Conservation (phyloP, 352 stramenopile genomes). For the Globisporangium paroecandrum region DNA sequence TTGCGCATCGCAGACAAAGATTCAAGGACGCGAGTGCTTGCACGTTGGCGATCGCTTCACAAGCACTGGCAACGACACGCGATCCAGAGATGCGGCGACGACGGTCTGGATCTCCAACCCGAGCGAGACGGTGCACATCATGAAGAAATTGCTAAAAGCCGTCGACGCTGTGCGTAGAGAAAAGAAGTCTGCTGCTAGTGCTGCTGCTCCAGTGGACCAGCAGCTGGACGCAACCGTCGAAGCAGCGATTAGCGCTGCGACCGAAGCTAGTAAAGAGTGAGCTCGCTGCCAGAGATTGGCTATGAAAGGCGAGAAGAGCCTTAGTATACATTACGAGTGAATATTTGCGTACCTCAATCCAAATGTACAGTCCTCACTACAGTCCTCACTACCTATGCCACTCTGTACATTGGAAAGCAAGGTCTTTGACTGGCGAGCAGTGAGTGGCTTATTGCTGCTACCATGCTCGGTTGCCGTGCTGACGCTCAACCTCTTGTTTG, state of each 20-base stretch:
- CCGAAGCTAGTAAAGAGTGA: constrained; percentile 22
- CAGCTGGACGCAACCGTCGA: constrained; percentile 52
- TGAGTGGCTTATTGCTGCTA: background rate
- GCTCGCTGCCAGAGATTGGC: background rate
- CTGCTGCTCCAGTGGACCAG: constrained; percentile 10
- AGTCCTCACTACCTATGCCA: background rate
- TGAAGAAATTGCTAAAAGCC: constrained; percentile 88
- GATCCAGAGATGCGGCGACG: constrained; percentile 87
- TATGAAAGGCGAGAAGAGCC: background rate
- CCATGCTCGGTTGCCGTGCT: background rate
- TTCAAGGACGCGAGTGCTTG: constrained; percentile 86
- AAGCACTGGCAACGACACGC: constrained; percentile 89
- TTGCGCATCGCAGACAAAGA: constrained; percentile 32
- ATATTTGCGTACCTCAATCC: background rate
- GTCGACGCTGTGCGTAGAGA: constrained; percentile 45
- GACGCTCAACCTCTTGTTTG: background rate
- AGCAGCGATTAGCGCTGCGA: constrained; percentile 64
- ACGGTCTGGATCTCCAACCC: constrained; percentile 96
- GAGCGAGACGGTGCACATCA: constrained; percentile 93
- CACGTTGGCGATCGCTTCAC: constrained; percentile 95
- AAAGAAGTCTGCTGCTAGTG: constrained; percentile 19
- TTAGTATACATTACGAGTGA: constrained; percentile 5
- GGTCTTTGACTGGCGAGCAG: background rate
- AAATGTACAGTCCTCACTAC: background rate
- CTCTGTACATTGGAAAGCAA: background rate